Conservation (phyloP, 192 early-diverging fungal genomes). For the Linnemannia schmuckeri region DNA sequence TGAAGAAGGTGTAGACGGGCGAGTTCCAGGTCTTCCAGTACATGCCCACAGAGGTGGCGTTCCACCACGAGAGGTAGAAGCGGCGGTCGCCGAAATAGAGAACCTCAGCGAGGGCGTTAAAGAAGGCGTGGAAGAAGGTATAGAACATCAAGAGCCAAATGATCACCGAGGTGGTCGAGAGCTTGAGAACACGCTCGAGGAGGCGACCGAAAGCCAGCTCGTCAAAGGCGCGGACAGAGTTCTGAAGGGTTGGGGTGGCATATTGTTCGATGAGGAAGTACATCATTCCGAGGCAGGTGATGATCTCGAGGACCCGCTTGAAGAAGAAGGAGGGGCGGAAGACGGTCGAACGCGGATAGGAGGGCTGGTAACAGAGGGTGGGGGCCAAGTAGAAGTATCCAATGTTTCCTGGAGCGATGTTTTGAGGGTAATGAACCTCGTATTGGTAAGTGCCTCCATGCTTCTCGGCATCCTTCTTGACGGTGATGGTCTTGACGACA, state of each 20-base stretch:
- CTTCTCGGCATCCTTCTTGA: slow-evolving; percentile 17
- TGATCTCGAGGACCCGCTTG: slow-evolving; percentile 83
- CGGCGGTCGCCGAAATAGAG: slow-evolving; percentile 89
- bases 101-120: slow-evolving; percentile 86
- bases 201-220: slow-evolving; percentile 73
- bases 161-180: slow-evolving; percentile 79
- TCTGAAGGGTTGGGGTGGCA: slow-evolving; percentile 82
- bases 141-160: slow-evolving; percentile 96
- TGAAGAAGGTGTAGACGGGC: slow-evolving; percentile 89
- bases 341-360: slow-evolving; percentile 76
- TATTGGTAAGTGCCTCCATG: slow-evolving; percentile 57
- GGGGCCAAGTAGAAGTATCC: slow-evolving; percentile 85
- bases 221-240: slow-evolving; percentile 81
- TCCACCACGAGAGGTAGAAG: slow-evolving; percentile 95
- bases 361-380: slow-evolving; percentile 90
- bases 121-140: slow-evolving; percentile 82
- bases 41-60: slow-evolving; percentile 77
- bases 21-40: slow-evolving; percentile 96
- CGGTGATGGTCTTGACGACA: slow-evolving; percentile 6
- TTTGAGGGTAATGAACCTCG: slow-evolving; percentile 76
- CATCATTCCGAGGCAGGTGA: slow-evolving; percentile 77
- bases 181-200: slow-evolving; percentile 89
- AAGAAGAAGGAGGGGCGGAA: slow-evolving; percentile 81
- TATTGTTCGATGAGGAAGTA: slow-evolving; percentile 86
- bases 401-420: slow-evolving; percentile 75